These are phyloP conservation scores for Ascomycota sp. DNA, from an alignment of 2,329 filamentous ascomycete species.

Conservation along the genomic window DNA sequence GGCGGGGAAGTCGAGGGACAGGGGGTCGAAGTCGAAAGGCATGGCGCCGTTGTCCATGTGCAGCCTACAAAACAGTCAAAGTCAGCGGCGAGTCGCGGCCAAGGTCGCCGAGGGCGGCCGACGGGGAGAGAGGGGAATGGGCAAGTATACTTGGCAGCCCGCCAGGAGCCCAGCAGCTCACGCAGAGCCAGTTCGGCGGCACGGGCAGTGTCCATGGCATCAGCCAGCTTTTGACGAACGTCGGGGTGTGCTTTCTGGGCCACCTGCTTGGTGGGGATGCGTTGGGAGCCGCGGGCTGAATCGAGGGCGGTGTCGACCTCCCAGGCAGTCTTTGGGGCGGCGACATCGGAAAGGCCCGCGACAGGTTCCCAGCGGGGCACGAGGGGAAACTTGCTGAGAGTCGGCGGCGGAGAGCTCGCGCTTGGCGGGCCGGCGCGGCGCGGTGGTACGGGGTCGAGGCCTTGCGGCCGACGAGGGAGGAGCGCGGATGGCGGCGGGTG, in stretches of 20 bases:
- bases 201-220: slow-evolving; percentile 58
- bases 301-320: slow-evolving; percentile 15
- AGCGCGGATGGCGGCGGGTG: slow-evolving; percentile 64
- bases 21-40: slow-evolving; percentile 65
- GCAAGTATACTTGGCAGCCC: slow-evolving; percentile 57
- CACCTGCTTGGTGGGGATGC: slow-evolving; percentile 27
- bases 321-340: slow-evolving; percentile 24
- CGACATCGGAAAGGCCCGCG: slow-evolving; percentile 60
- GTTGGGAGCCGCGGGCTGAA: slow-evolving; percentile 15
- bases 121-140: neutral
- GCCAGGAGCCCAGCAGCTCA: slow-evolving; percentile 62
- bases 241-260: slow-evolving; percentile 42
- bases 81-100: neutral
- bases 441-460: slow-evolving; percentile 38
- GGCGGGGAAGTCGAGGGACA: slow-evolving; percentile 68
- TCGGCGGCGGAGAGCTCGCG: slow-evolving; percentile 20
- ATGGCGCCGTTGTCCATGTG: slow-evolving; percentile 32
- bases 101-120: neutral
- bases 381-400: slow-evolving; percentile 31
- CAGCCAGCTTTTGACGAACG: slow-evolving; percentile 39
- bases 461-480: slow-evolving; percentile 35
- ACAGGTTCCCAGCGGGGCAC: slow-evolving; percentile 54
- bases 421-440: slow-evolving; percentile 20
- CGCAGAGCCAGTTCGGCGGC: slow-evolving; percentile 71
- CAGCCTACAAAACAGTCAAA: slow-evolving; percentile 18